A percentile compares a stretch with the other conserved stretches of the same genome.
These are phyloP conservation scores for Apiotrichum gamsii DNA, from an alignment of 1,284 basidiomycete species.

Conservation along the genomic window DNA sequence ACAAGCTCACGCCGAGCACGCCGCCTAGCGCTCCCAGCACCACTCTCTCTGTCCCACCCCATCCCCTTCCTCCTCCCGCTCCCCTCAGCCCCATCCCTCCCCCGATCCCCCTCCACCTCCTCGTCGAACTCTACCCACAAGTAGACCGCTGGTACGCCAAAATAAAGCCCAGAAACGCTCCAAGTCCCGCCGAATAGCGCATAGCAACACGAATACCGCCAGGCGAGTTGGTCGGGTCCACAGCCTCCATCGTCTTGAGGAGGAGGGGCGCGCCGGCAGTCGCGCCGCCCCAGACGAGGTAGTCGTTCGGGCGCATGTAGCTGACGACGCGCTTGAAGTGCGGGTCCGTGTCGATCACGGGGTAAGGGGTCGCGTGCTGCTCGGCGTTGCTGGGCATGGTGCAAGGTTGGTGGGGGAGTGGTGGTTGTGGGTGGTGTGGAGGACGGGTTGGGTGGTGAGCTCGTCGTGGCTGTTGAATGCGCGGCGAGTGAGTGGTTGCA, in stretches of 20 bases:
- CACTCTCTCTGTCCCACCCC: neutral
- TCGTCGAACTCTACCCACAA: constrained; percentile 53
- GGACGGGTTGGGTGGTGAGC: no score
- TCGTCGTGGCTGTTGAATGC: neutral
- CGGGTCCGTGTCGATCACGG: constrained; percentile 87
- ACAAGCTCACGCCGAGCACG: no score
- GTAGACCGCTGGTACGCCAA: constrained; percentile 87
- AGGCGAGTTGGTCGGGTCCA: no score
- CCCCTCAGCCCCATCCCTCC: neutral
- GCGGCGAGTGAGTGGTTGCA: neutral
- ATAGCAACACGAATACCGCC: no score
- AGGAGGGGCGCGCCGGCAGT: constrained; percentile 55
- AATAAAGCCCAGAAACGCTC: no score
- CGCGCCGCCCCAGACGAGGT: constrained; percentile 71
- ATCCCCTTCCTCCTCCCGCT: neutral
- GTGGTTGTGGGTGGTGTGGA: neutral
- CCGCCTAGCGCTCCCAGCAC: neutral
- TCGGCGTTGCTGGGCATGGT: constrained; percentile 66
- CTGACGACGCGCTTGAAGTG: constrained; percentile 80
- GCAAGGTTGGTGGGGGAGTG: neutral
- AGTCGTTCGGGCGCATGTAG: constrained; percentile 85
- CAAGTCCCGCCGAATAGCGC: no score
- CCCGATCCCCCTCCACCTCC: neutral
- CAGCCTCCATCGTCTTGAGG: constrained; percentile 18
- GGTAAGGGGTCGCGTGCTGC: constrained; percentile 65